Percentiles rank a stretch among this genome's conserved stretches.
Conservation (phyloP, 2,329 filamentous ascomycete species). For the Penicillium italicum region DNA sequence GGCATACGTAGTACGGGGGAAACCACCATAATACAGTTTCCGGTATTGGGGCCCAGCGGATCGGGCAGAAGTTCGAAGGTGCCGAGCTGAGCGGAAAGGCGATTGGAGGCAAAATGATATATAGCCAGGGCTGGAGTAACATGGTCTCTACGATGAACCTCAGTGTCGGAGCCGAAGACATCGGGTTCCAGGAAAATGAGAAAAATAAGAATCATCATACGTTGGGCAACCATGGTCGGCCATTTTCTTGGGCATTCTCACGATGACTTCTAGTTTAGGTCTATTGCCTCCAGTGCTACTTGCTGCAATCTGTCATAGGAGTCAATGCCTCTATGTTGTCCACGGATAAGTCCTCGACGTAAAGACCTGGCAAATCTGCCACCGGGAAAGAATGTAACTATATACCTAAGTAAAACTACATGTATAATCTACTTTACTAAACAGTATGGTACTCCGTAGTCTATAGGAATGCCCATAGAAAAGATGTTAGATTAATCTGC, state of each 20-base stretch:
- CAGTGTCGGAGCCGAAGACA: not conserved
- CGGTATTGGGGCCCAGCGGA: not conserved
- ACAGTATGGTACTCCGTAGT: too few relatives aligned
- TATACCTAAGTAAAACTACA: too few relatives aligned
- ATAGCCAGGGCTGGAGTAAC: not conserved
- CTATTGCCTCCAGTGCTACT: not conserved
- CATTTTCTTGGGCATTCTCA: not conserved
- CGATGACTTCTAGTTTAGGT: not conserved
- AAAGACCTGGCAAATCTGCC: constrained; percentile 1
- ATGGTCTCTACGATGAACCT: too few relatives aligned
- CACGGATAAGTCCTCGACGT: constrained; percentile 4
- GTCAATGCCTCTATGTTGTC: not conserved
- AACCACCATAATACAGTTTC: not conserved
- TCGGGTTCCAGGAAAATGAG: not conserved
- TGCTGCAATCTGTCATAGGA: not conserved
- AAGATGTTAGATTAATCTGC: not conserved
- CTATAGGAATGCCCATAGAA: not conserved
- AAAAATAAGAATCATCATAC: not conserved
- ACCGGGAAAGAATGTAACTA: not conserved
- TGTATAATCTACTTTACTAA: too few relatives aligned
- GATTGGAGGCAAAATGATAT: not conserved
- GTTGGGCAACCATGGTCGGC: constrained; percentile 8
- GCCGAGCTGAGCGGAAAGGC: not conserved
- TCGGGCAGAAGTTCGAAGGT: constrained; percentile 1
- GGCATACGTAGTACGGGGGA: too few relatives aligned